Conservation (phyloP, 345 rosid species). For the Gossypium anomalum region DNA sequence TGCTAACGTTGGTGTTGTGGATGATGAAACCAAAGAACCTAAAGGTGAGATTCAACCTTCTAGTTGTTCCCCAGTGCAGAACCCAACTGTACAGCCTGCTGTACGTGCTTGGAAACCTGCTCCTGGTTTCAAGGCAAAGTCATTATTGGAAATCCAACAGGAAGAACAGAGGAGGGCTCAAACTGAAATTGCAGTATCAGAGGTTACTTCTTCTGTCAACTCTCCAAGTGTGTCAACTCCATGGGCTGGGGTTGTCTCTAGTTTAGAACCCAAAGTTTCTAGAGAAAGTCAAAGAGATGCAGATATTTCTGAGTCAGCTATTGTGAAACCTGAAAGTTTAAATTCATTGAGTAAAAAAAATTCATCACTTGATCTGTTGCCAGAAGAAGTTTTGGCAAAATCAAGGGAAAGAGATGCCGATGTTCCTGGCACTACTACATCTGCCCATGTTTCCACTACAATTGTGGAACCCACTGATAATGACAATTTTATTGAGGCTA, state of each 20-base stretch:
- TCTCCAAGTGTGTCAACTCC: conserved; percentile 48
- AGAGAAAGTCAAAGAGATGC: conserved; percentile 44
- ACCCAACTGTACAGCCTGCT: conserved; percentile 30
- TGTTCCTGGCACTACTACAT: conserved; percentile 24
- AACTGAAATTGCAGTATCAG: conserved; percentile 52
- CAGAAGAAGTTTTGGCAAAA: conserved; percentile 59
- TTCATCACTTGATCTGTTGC: conserved; percentile 66
- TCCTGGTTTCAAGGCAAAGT: conserved; percentile 90
- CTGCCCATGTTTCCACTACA: conserved; percentile 25
- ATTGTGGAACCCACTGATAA: conserved; percentile 46
- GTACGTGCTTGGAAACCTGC: conserved; percentile 95
- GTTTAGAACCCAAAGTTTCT: conserved; percentile 45
- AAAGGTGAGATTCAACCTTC: conserved; percentile 30
- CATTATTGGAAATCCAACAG: conserved; percentile 91
- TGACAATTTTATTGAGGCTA: conserved; percentile 80
- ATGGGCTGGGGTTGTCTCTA: conserved; percentile 71
- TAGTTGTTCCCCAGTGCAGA: conserved; percentile 28
- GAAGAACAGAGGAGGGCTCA: conserved; percentile 79
- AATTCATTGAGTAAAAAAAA: conserved; percentile 50
- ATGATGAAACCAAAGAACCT: conserved; percentile 31
- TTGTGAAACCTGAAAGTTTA: conserved; percentile 40
- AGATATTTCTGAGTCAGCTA: conserved; percentile 27
- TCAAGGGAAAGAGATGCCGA: conserved; percentile 46
- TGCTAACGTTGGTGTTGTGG: conserved; percentile 25
- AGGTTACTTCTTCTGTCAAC: conserved; percentile 35